phyloP scores from a whole-genome alignment of 805 yeast species.

The Hanseniaspora vineae region DNA sequence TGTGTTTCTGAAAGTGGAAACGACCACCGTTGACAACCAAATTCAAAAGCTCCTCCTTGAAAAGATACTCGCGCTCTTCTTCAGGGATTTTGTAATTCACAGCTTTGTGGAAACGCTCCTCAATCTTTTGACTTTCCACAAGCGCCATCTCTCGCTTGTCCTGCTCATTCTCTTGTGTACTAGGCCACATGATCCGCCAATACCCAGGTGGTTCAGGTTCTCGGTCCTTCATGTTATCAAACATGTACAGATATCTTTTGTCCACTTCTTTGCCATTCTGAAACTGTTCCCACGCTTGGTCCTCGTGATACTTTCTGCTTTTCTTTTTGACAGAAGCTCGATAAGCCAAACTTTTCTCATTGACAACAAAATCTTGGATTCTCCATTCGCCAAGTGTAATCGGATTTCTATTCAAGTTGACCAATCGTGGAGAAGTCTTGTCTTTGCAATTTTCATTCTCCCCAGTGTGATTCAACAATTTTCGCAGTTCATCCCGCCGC shows the following conservation, averaged over 20 bases:
- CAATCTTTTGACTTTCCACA: not conserved
- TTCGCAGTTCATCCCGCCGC: not conserved
- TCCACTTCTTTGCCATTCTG: not conserved
- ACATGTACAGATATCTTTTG: constrained; percentile 1
- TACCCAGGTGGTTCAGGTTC: constrained; percentile 2
- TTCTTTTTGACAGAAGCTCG: not conserved
- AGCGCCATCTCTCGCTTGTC: not conserved
- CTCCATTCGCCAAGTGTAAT: constrained; percentile 5
- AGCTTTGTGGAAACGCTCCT: not conserved
- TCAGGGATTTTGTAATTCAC: not conserved
- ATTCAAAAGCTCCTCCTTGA: not conserved
- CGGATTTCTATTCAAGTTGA: constrained; percentile 2
- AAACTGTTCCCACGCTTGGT: not conserved
- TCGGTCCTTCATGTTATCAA: constrained; percentile 4
- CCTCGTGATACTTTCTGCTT: constrained; percentile 3
- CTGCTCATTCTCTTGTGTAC: constrained; percentile 1
- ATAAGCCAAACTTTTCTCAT: constrained; percentile 1
- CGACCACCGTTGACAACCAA: not conserved
- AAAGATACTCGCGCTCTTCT: not conserved
- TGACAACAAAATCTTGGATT: constrained; percentile 3
- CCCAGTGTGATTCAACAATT: not conserved
- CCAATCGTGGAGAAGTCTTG: not conserved
- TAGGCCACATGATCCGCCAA: constrained; percentile 3
- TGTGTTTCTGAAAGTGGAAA: not conserved
- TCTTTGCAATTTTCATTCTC: not conserved